Evolutionary conservation across 495 filamentous ascomycete species (phyloP).

Genomic region (Glarea lozoyensis): DNA sequence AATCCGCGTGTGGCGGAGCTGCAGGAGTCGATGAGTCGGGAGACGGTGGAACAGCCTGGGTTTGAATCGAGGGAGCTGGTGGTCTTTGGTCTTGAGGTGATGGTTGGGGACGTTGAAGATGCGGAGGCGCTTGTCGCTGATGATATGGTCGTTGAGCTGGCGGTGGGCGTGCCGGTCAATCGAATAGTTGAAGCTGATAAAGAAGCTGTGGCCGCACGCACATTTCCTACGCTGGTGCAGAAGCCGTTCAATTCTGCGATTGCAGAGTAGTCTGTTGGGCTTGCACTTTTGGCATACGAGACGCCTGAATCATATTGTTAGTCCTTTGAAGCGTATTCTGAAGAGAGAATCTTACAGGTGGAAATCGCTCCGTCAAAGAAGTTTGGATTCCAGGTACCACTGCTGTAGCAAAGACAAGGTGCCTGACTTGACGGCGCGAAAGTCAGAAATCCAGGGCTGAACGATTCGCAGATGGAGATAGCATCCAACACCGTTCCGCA

Average conservation of each 20-base stretch:
- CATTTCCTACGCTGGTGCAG: slow-evolving; percentile 3
- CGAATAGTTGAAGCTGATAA: too few species aligned
- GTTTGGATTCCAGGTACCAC: slow-evolving; percentile 5
- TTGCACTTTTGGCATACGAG: neutral
- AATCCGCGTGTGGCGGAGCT: slow-evolving; percentile 1
- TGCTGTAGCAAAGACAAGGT: slow-evolving; percentile 8
- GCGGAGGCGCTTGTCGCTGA: slow-evolving; percentile 3
- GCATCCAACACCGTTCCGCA: neutral
- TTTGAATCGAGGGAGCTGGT: neutral
- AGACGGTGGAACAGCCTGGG: neutral
- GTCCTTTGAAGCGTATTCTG: too few species aligned
- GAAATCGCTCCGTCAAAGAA: slow-evolving; percentile 6
- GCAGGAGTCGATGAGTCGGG: neutral
- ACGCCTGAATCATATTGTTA: too few species aligned
- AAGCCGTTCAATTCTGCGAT: neutral
- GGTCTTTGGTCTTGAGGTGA: neutral
- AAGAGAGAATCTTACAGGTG: neutral
- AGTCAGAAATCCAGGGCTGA: slow-evolving; percentile 1
- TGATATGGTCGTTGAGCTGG: neutral
- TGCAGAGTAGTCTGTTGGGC: neutral
- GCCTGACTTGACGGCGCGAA: neutral
- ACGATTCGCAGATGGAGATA: neutral
- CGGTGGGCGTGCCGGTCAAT: neutral
- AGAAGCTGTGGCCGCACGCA: neutral
- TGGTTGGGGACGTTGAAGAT: neutral